phyloP scores from a whole-genome alignment of 2,329 filamentous ascomycete genomes.

The Zalaria sp. region DNA sequence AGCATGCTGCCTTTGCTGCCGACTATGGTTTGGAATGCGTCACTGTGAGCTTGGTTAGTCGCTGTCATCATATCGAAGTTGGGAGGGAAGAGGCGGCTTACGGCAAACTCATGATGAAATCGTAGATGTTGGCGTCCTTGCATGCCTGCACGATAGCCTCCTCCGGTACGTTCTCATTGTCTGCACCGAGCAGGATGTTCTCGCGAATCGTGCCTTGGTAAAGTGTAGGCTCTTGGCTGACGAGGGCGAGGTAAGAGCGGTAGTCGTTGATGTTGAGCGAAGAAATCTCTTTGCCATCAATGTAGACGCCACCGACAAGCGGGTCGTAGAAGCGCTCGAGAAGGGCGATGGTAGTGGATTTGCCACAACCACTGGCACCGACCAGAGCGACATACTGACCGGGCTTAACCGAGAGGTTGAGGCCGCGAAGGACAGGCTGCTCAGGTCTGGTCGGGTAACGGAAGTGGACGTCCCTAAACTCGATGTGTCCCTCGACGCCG shows the following conservation, averaged over 20 bases:
- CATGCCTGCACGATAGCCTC: slow-evolving; percentile 64
- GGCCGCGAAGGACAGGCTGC: slow-evolving; percentile 77
- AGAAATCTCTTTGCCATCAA: slow-evolving; percentile 74
- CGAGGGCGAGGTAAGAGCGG: slow-evolving; percentile 68
- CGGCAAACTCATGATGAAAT: slow-evolving; percentile 75
- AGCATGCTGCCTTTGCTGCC: slow-evolving; percentile 77
- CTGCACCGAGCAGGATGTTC: slow-evolving; percentile 71
- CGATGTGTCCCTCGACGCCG: slow-evolving; percentile 59
- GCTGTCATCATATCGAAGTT: neutral
- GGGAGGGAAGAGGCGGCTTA: slow-evolving; percentile 20
- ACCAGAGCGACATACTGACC: slow-evolving; percentile 82
- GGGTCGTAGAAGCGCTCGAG: slow-evolving; percentile 94
- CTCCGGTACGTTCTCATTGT: slow-evolving; percentile 52
- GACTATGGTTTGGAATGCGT: slow-evolving; percentile 63
- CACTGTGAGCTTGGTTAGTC: slow-evolving; percentile 18
- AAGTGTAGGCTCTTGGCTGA: slow-evolving; percentile 86
- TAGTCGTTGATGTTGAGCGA: slow-evolving; percentile 75
- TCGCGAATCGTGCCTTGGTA: slow-evolving; percentile 88
- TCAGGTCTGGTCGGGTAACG: slow-evolving; percentile 83
- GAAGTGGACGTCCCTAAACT: slow-evolving; percentile 90
- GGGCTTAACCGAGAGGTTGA: slow-evolving; percentile 59
- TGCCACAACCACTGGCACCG: slow-evolving; percentile 87
- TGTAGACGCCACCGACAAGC: slow-evolving; percentile 60
- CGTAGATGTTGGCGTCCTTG: slow-evolving; percentile 82
- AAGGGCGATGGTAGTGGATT: slow-evolving; percentile 83